Evolutionary conservation across 164 flowering plant genomes (phyloP).

Genomic region (Stephania cephalantha): DNA sequence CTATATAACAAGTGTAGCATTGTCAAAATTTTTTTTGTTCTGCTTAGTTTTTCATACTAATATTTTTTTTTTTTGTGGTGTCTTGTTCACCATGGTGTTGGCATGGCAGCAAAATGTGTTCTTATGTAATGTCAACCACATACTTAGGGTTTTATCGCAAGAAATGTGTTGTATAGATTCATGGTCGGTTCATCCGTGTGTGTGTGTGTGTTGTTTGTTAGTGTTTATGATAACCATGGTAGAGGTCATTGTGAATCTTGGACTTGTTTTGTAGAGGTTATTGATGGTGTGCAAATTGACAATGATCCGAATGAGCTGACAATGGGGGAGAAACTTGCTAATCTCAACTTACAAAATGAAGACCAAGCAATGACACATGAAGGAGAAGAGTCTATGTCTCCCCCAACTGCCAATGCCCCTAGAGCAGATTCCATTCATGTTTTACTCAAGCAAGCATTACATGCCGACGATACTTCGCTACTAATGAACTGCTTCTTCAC

Average conservation of each 20-base stretch:
- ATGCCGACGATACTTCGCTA: slow-evolving; percentile 79
- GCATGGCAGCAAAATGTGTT: background rate
- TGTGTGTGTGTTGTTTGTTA: background rate
- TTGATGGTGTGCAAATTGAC: slow-evolving; percentile 25
- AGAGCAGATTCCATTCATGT: slow-evolving; percentile 90
- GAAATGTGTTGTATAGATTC: no score
- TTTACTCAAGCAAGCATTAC: slow-evolving; percentile 82
- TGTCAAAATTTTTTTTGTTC: no score
- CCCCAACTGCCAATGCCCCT: slow-evolving; percentile 46
- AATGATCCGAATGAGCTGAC: slow-evolving; percentile 69
- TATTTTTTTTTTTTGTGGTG: no score
- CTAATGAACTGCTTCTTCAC: slow-evolving; percentile 72
- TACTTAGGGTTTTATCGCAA: no score
- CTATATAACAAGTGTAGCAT: no score
- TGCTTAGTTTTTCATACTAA: no score
- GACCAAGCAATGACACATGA: slow-evolving; percentile 17
- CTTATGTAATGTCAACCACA: background rate
- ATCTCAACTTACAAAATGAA: slow-evolving; percentile 33
- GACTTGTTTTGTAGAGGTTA: slow-evolving; percentile 23
- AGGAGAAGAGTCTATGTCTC: slow-evolving; percentile 20
- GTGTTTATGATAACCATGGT: background rate
- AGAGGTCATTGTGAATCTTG: slow-evolving; percentile 2
- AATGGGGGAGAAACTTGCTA: slow-evolving; percentile 85
- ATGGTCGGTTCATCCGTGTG: background rate
- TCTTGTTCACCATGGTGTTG: background rate